phyloP scores from a whole-genome alignment of 371 early-diverging fungal genomes.

The Mucor mucedo region DNA sequence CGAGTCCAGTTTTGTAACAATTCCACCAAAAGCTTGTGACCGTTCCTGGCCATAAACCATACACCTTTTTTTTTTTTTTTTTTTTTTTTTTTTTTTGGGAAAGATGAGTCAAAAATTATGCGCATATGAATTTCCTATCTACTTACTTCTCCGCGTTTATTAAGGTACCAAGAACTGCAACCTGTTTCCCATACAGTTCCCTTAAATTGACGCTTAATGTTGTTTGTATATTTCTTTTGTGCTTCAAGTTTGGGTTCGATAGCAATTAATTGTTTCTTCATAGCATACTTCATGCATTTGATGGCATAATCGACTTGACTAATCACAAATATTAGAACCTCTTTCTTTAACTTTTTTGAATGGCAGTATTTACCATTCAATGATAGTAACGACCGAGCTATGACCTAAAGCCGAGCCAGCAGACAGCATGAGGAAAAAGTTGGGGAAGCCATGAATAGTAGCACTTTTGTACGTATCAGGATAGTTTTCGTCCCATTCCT shows the following conservation, averaged over 20 bases:
- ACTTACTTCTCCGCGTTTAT: constrained; percentile 18
- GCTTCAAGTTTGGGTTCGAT: constrained; percentile 25
- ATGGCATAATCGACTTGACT: constrained; percentile 33
- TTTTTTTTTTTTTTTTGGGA: too few relatives aligned
- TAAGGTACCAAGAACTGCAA: constrained; percentile 34
- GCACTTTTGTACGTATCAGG: constrained; percentile 34
- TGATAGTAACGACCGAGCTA: constrained; percentile 36
- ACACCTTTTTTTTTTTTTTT: constrained; percentile 4
- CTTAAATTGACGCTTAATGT: constrained; percentile 14
- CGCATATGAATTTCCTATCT: too few relatives aligned
- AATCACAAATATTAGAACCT: background rate
- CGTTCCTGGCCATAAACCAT: constrained; percentile 18
- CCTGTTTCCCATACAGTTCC: constrained; percentile 32
- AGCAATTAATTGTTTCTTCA: constrained; percentile 12
- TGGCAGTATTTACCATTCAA: constrained; percentile 25
- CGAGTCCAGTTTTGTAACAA: background rate
- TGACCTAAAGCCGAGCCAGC: constrained; percentile 48
- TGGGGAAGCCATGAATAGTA: constrained; percentile 43
- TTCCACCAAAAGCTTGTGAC: constrained; percentile 17
- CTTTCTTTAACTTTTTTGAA: background rate
- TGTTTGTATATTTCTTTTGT: constrained; percentile 16
- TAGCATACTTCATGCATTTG: constrained; percentile 26
- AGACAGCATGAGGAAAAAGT: constrained; percentile 46
- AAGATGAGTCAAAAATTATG: too few relatives aligned
- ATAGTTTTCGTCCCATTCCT: constrained; percentile 20